These are phyloP conservation scores for Quercus lobata DNA, from an alignment of 331 rosid genomes.

Conservation along the genomic window DNA sequence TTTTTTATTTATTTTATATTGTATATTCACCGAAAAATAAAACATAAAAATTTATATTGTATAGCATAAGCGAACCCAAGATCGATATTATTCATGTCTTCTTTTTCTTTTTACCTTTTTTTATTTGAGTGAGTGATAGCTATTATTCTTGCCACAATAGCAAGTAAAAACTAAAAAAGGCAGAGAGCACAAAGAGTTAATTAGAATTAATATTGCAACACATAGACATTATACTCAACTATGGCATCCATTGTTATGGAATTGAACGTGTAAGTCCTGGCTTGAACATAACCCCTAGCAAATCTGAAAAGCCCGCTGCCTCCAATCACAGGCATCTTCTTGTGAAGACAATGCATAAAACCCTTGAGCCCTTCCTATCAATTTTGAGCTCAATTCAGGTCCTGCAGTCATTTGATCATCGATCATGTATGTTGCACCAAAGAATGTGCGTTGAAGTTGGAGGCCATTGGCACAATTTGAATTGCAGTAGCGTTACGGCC, in stretches of 20 bases:
- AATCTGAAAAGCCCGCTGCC: constrained; percentile 37
- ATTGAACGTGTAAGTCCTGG: constrained; percentile 17
- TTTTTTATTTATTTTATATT: too few species aligned
- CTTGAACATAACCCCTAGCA: constrained; percentile 38
- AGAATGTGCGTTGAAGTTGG: background rate
- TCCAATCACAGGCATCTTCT: constrained; percentile 33
- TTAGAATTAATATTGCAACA: constrained; percentile 23
- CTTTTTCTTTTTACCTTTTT: too few species aligned
- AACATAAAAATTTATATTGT: too few species aligned
- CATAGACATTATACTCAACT: constrained; percentile 37
- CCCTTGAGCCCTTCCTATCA: constrained; percentile 39
- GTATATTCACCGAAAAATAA: too few species aligned
- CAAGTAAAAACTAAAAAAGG: too few species aligned
- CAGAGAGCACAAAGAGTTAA: background rate
- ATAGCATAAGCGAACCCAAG: too few species aligned
- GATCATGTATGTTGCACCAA: constrained; percentile 22
- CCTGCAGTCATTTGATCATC: constrained; percentile 35
- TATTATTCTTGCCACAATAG: too few species aligned
- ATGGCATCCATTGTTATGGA: constrained; percentile 13
- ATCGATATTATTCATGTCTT: background rate
- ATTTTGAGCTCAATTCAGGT: constrained; percentile 21
- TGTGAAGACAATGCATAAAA: constrained; percentile 24
- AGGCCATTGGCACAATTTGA: background rate
- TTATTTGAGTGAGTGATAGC: too few species aligned
- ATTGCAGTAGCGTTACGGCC: background rate